Evolutionary conservation across 1,284 basidiomycete species (phyloP).

Genomic region (Moesziomyces globuligerus): DNA sequence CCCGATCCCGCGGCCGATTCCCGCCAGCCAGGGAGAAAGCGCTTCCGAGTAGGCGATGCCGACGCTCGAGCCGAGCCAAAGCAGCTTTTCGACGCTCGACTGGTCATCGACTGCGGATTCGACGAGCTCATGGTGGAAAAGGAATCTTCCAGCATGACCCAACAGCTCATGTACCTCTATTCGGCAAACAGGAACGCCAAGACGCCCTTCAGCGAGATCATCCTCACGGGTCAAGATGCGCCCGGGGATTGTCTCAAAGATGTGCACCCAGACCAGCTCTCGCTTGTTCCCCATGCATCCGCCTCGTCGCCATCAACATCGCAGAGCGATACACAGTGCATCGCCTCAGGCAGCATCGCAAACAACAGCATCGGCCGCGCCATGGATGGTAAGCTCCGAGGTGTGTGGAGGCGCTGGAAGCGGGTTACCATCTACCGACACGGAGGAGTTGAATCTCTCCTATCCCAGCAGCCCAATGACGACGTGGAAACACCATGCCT

Average conservation of each 20-base stretch:
- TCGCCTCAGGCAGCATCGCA: conserved; percentile 25
- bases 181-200: conserved; percentile 80
- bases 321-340: background rate
- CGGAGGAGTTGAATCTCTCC: conserved; percentile 53
- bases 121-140: conserved; percentile 94
- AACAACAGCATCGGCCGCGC: conserved; percentile 76
- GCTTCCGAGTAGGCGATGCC: conserved; percentile 36
- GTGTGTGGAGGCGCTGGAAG: conserved; percentile 81
- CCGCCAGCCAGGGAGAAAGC: conserved; percentile 67
- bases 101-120: conserved; percentile 91
- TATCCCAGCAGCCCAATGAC: background rate
- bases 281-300: conserved; percentile 10
- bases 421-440: conserved; percentile 83
- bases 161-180: conserved; percentile 89
- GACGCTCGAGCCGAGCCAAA: conserved; percentile 67
- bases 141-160: conserved; percentile 87
- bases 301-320: background rate
- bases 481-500: background rate
- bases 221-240: conserved; percentile 76
- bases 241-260: conserved; percentile 65
- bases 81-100: conserved; percentile 72
- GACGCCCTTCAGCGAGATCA: conserved; percentile 76
- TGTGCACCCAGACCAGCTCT: conserved; percentile 28
- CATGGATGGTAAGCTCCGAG: conserved; percentile 80
- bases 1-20: too few relatives aligned